These are phyloP conservation scores for Globisporangium takayamanum DNA, from an alignment of 352 stramenopile species.

Conservation along the genomic window DNA sequence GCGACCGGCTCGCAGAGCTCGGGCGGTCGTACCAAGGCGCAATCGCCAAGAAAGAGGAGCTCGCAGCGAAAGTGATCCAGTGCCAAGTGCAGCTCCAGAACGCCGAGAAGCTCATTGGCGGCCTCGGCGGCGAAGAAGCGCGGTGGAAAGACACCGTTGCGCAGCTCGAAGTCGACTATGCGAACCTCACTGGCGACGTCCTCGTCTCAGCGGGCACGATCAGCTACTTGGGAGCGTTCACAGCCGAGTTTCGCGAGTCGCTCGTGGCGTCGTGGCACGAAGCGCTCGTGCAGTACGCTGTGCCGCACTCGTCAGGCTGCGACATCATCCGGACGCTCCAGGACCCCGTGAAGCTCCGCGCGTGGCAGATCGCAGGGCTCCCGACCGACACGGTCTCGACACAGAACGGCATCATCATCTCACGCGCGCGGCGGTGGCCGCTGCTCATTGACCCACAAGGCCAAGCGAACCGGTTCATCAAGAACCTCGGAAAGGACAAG, in stretches of 20 bases:
- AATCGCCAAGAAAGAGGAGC: slow-evolving; percentile 88
- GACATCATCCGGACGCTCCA: slow-evolving; percentile 82
- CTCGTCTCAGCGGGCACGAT: slow-evolving; percentile 83
- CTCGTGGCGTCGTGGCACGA: slow-evolving; percentile 63
- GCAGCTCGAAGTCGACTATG: slow-evolving; percentile 67
- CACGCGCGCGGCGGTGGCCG: slow-evolving; percentile 72
- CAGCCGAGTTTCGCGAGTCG: slow-evolving; percentile 73
- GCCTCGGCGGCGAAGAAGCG: slow-evolving; percentile 76
- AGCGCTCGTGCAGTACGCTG: slow-evolving; percentile 43
- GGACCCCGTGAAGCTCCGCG: slow-evolving; percentile 83
- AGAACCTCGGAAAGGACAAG: slow-evolving; percentile 85
- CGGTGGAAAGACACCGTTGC: slow-evolving; percentile 81
- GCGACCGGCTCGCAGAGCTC: slow-evolving; percentile 75
- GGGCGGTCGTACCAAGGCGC: slow-evolving; percentile 82
- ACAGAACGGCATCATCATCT: slow-evolving; percentile 93
- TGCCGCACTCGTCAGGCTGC: slow-evolving; percentile 79
- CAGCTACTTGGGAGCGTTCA: slow-evolving; percentile 86
- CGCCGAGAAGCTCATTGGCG: slow-evolving; percentile 79
- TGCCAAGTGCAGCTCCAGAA: slow-evolving; percentile 89
- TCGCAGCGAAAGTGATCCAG: slow-evolving; percentile 83
- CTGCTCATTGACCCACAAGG: slow-evolving; percentile 90
- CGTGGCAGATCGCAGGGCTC: slow-evolving; percentile 85
- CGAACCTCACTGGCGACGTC: slow-evolving; percentile 80
- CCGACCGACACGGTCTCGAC: slow-evolving; percentile 88
- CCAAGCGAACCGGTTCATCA: slow-evolving; percentile 90